These are phyloP conservation scores for Saccharomyces hybrid DNA, from an alignment of 1,139 yeast genomes.

Conservation along the genomic window DNA sequence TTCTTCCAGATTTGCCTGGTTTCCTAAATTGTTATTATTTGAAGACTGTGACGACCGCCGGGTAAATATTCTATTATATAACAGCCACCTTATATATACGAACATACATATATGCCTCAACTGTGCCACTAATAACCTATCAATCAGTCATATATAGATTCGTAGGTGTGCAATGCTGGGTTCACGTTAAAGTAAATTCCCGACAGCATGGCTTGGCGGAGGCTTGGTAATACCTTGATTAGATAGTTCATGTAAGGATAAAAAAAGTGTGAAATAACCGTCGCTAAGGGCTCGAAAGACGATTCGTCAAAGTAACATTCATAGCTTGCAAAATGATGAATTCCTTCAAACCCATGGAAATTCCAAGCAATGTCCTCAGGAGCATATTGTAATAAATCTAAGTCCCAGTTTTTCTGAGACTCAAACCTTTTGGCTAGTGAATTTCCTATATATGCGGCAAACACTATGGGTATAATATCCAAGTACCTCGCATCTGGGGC, in stretches of 20 bases:
- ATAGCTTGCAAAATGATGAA: conserved; percentile 33
- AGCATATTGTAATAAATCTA: conserved; percentile 22
- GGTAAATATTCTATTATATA: neutral
- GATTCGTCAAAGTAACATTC: conserved; percentile 33
- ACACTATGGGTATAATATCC: conserved; percentile 52
- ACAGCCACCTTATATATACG: neutral
- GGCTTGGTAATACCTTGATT: conserved; percentile 25
- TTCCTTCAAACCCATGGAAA: conserved; percentile 36
- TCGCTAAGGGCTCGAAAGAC: conserved; percentile 24
- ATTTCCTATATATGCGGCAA: conserved; percentile 47
- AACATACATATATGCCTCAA: neutral
- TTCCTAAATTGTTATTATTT: neutral
- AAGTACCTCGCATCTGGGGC: conserved; percentile 39
- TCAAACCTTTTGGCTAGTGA: conserved; percentile 35
- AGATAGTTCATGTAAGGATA: conserved; percentile 32
- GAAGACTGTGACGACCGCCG: neutral
- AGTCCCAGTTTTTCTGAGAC: conserved; percentile 28
- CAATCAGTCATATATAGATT: conserved; percentile 18
- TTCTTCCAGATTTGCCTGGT: neutral
- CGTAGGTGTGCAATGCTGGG: conserved; percentile 8
- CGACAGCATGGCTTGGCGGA: conserved; percentile 21
- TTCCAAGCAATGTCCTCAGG: conserved; percentile 36
- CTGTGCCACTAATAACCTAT: neutral
- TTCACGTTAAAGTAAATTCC: conserved; percentile 27
- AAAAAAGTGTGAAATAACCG: conserved; percentile 37